A percentile compares a stretch with the other conserved stretches of the same genome.
Conservation (phyloP, 139 green algal genomes). For the Chlamydomonas incerta region DNA sequence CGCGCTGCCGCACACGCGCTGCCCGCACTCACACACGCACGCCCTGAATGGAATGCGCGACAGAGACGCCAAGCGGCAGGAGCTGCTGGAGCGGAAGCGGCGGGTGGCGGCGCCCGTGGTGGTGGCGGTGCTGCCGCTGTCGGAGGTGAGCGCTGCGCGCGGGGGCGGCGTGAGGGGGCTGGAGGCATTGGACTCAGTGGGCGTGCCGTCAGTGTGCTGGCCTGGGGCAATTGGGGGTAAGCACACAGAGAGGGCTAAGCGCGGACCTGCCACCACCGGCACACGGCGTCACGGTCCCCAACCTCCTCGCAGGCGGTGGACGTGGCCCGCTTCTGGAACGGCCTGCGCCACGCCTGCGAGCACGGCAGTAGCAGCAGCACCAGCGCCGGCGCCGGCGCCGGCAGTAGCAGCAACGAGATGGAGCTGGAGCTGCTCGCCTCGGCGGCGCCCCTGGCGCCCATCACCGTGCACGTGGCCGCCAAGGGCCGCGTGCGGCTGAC, state of each 20-base stretch:
- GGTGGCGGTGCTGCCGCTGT: slow-evolving; percentile 81
- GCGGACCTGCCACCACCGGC: no score
- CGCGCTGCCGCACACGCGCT: no score
- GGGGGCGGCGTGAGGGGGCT: no score
- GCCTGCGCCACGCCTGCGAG: slow-evolving; percentile 56
- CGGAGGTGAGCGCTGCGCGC: slow-evolving; percentile 60
- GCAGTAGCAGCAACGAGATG: slow-evolving; percentile 5
- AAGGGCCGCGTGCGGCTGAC: slow-evolving; percentile 64
- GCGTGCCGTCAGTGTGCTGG: no score
- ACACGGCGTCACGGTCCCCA: no score
- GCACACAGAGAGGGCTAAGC: no score
- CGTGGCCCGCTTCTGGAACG: slow-evolving; percentile 52
- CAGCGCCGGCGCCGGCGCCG: not conserved
- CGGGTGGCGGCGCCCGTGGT: slow-evolving; percentile 63
- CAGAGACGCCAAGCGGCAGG: slow-evolving; percentile 75
- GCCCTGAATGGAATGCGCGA: no score
- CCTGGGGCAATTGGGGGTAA: no score
- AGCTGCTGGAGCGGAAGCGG: slow-evolving; percentile 69
- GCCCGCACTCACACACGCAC: no score
- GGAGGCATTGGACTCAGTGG: not conserved
- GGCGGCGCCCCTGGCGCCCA: slow-evolving; percentile 6
- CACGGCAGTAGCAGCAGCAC: not conserved
- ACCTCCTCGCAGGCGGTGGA: slow-evolving; percentile 65
- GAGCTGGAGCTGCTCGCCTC: slow-evolving; percentile 34
- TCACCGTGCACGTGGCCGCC: slow-evolving; percentile 58